Base-by-base conservation (phyloP, 192 early-diverging fungal species). In the Dispira parvispora region DNA sequence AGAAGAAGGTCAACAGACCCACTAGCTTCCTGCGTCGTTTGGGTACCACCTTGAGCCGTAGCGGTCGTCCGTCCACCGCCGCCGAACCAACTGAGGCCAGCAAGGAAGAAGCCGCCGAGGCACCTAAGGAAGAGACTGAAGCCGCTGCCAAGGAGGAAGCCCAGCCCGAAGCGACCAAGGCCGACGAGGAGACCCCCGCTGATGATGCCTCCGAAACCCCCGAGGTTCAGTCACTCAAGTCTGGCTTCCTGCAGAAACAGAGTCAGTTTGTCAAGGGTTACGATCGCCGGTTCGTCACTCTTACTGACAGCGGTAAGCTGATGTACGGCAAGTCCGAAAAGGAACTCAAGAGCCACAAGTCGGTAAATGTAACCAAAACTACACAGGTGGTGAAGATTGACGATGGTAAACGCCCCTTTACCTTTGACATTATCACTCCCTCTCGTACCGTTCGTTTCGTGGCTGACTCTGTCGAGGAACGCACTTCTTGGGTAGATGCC, bases 391-490 rank as follows among this genome's bases (percentile, higher is more conserved):
- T 14, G 28, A 60, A 60, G 57, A 14, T 60, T 18, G 57, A 60
- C 27, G 57, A 60, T 14, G 57, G 57, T 28, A 60, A 60, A 28
- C 57, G 57, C 13, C 57, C 57, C 57, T 60, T 60, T 43, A 60
- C 28, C 57, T 60, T 60, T 43, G 57, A 60, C 57, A 43, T 60
- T 12, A 43, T 13, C 16, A 60, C 25, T 21, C 32, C 57, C 27
- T 8, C 1, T 21, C 57, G 57, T 16, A 60, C 57, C 38, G 32
- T 43, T 28, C 57, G 57, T 43, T 43, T 60, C 28, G 57, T 43
- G 11, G 57, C 57, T 2, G 57, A 60, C 21, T 60, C 57, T 2
- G 57, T 43, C 13, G 57, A 60, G 14, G 57, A 60, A 28, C 57
- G 57, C 8, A 60, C 57, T 13, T 60, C 57, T 12, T 60, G 57